Base-by-base conservation (phyloP, 306 rosid species). In the Fagus crenata region DNA sequence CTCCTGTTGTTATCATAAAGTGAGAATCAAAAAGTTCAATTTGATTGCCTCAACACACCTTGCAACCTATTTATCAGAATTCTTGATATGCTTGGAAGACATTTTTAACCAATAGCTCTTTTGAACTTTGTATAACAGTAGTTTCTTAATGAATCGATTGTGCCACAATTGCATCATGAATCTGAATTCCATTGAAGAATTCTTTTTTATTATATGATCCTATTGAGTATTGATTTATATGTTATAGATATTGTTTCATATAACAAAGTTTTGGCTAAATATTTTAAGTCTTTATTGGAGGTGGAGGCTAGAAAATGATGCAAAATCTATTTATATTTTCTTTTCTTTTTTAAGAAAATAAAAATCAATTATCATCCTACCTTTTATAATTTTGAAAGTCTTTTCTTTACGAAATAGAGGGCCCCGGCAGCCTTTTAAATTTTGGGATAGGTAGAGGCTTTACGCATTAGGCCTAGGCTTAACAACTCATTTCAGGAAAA, bases 171-270 rank as follows among this genome's bases (percentile, higher is more conserved):
- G 13, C 5, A 65, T 15, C 71, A 37, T 65, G 11, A 37, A 37
- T 65, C 28, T 22, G 28, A 22, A 22, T 22, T 49, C 69, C 49
- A 5, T 31, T 65, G 14, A 1, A 7, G 70, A 65, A 39, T 65
- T 13, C 4, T 65, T 39, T 37, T 32, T 14, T 7, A 32, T 33
- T 7, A 31, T 65, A 17, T 46, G 13, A 55, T 11, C 15, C 37
- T 6, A 33, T 54, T 67, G 53, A 43, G 64, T 46, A 22, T 15
- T 73, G 42, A 49, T 9, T 73, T 31, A 14, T 55, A 68, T 49
- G 11, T 72, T 37, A 77, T 59, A 81, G 59, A 69, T 79, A 77
- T 72, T 65, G 60, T 73, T 11, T 32, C 7, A 22, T 46, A 64
- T 64, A 0, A 0, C 31, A 36, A 15, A 5, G 13, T 36, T 36